phyloP scores from a whole-genome alignment of 768 basidiomycete genomes.

The Boletus insuetus region DNA sequence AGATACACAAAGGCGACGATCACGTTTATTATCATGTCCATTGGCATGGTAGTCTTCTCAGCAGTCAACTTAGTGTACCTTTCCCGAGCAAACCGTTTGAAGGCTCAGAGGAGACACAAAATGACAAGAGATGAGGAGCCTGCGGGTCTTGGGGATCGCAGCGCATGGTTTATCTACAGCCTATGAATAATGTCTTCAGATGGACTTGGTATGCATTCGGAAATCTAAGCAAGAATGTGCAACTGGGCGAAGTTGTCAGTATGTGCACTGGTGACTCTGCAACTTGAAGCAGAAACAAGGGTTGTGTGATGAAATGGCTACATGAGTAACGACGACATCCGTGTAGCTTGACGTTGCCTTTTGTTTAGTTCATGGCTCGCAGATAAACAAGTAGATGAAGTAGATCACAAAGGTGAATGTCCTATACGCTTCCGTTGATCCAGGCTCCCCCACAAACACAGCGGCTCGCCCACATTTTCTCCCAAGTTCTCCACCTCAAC shows the following conservation, averaged over 20 bases:
- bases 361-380: too few species aligned
- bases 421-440: constrained; percentile 30
- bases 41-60: constrained; percentile 38
- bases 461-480: constrained; percentile 52
- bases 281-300: too few species aligned
- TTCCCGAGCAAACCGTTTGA: constrained; percentile 43
- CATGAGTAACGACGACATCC: too few species aligned
- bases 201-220: not conserved
- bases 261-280: too few species aligned
- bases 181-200: constrained; percentile 25
- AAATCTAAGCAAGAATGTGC: too few species aligned
- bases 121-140: constrained; percentile 36
- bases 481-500: constrained; percentile 59
- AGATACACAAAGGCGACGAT: constrained; percentile 47
- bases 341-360: too few species aligned
- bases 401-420: not conserved
- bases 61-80: constrained; percentile 42
- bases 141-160: constrained; percentile 43
- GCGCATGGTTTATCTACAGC: constrained; percentile 55
- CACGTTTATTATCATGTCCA: constrained; percentile 35
- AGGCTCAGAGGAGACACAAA: constrained; percentile 35
- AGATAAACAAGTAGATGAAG: too few species aligned
- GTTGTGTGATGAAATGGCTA: too few species aligned
- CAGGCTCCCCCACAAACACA: constrained; percentile 77
- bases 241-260: too few species aligned